Evolutionary conservation across 495 filamentous ascomycete genomes (phyloP), one percentile per base, ranked within the genome.

Genomic region (Aspergillus campestris): DNA sequence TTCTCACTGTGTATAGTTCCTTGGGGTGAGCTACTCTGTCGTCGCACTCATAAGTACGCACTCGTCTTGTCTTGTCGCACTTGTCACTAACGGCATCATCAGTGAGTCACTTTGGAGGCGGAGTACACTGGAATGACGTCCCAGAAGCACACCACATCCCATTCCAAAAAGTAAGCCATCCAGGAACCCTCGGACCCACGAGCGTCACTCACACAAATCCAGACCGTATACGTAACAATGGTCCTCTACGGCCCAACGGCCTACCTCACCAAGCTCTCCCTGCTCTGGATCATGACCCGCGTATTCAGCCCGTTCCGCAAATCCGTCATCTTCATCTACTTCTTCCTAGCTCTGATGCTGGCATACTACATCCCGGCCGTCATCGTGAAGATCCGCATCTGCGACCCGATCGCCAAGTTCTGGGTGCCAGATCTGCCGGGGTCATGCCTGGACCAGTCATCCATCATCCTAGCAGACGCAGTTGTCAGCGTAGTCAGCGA

Each of bases 161-260:
- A 6, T 62, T 55, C 32, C 18, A 36, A 31, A 62, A 59, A 49
- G 57, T 59, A 48, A 15, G 32, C 12, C 30, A 31, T 10, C 5
- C 7, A 14, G 5, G 7, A 10, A 37, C 7, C 35, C 13, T 3
- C 13, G 10, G 8, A 10, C 14, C 18, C 1, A 12, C 12, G 2
- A 28, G 6, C 5, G 12, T 8, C 1, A 7, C 13, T 27, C 12
- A 13, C 3, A 40, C 31, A 10, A 13, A 18, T 40, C 33, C 18
- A 59, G 59, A 58, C 59, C 14, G 49, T 57, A 15, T 64, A 62
- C 42, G 54, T 53, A 11, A 59, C 56, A 40, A 61, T 62, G 46
- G 52, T 72, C 45, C 57, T 70, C 44, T 70, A 72, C 45, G 66
- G 61, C 3, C 66, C 66, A 35, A 67, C 58, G 11, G 65, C 65